Evolutionary conservation across 768 basidiomycete species (phyloP), one percentile per base, ranked within the genome.

Genomic region (Leccinum boreale): DNA sequence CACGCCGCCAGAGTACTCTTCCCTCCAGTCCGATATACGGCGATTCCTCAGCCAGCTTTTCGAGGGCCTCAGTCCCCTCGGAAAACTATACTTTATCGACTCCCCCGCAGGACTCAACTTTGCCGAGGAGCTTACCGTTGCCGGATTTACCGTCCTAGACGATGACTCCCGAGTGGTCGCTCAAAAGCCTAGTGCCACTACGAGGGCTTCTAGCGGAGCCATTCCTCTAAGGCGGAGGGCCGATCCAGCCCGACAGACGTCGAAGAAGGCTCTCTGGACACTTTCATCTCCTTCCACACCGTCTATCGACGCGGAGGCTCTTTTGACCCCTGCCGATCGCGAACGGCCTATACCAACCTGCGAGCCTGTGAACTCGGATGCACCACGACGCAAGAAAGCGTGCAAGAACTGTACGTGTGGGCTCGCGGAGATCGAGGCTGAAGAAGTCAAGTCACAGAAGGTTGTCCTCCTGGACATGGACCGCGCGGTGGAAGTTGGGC

Each of bases 351-450:
- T 82, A 33, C 87, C 89, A 26, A 81, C 83, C 5, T 92, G 91
- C 63, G 90, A 89, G 68, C 91, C 91, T 15, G 74, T 81, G 45
- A 66, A 63, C 19, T 65, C 64, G 10, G 70, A 73, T 23, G 79
- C 79, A 14, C 81, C 85, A n/a, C 79, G 89, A 61, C 78, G 89
- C 65, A 93, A 90, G 79, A 88, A 86, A 70, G 96, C 97, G 29
- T 99, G 97, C 82, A 98, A 98, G 77, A 85, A 85, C 70, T 99
- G 97, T 74, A 84, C 92, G 3, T 99, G 97, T 67, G 97, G 97
- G n/a, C 81, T 99, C 57, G 88, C 90, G 17, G 97, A 98, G 78
- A 70, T 96, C 17, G 93, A 97, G 73, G 89, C 85, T 56, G 90
- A 94, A 70, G 94, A 98, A 74, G 71, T 77, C 57, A 77, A 71